Evolutionary conservation across 192 early-diverging fungal species (phyloP).

Genomic region (Backusella luteola): DNA sequence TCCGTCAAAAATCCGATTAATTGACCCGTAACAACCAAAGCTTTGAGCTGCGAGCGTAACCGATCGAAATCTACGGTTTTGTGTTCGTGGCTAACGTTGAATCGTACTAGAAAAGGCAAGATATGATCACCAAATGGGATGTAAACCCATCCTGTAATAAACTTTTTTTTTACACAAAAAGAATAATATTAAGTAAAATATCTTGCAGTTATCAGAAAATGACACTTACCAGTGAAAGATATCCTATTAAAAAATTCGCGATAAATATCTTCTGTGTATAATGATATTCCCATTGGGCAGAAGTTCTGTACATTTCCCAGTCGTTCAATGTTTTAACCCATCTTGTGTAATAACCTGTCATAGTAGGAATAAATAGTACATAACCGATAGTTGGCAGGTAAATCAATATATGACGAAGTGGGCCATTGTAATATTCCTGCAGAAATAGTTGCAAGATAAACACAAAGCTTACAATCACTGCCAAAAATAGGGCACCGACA

Average conservation of each 20-base stretch:
- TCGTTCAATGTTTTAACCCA: conserved; percentile 65
- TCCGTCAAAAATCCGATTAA: conserved; percentile 73
- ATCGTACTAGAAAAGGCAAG: conserved; percentile 45
- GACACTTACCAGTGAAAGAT: conserved; percentile 64
- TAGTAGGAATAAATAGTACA: conserved; percentile 68
- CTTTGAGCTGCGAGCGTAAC: conserved; percentile 61
- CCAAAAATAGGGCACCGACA: conserved; percentile 56
- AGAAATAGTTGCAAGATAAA: conserved; percentile 75
- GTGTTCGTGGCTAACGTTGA: conserved; percentile 33
- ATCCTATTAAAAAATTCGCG: conserved; percentile 78
- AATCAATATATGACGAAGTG: conserved; percentile 55
- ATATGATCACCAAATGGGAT: conserved; percentile 80
- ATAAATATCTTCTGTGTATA: conserved; percentile 85
- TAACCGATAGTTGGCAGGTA: conserved; percentile 77
- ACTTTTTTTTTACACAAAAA: conserved; percentile 20
- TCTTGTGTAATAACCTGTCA: conserved; percentile 62
- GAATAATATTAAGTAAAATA: not conserved
- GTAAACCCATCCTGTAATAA: conserved; percentile 83
- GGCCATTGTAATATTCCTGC: conserved; percentile 81
- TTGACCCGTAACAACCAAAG: conserved; percentile 85
- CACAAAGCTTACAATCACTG: conserved; percentile 62
- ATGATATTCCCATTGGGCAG: conserved; percentile 64
- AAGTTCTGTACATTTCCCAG: conserved; percentile 83
- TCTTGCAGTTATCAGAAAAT: not conserved
- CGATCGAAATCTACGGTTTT: conserved; percentile 51